phyloP scores from a whole-genome alignment of 108 stramenopile genomes.

The Craspedostauros australis region DNA sequence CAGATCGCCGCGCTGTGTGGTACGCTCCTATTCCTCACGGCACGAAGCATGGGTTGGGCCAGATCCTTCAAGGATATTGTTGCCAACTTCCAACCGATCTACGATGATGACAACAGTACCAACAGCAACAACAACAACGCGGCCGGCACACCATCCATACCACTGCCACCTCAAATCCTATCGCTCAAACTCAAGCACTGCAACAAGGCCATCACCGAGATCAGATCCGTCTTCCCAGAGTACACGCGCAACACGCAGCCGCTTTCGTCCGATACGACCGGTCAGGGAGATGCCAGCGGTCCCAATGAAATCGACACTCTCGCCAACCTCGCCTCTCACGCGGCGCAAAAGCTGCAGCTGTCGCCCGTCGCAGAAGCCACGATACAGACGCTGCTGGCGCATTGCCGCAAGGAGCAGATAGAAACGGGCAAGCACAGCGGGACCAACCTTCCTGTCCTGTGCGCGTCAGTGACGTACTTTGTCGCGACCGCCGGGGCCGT shows the following conservation, averaged over 20 bases:
- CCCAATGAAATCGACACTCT: constrained; percentile 1
- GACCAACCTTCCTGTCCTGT: constrained; percentile 32
- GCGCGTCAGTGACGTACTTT: constrained; percentile 39
- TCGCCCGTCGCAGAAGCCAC: constrained; percentile 47
- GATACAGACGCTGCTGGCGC: constrained; percentile 28
- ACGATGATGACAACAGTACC: background rate
- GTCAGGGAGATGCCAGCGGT: background rate
- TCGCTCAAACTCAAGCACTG: constrained; percentile 56
- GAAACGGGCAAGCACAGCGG: constrained; percentile 7
- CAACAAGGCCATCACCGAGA: constrained; percentile 46
- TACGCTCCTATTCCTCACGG: constrained; percentile 40
- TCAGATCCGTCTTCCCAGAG: constrained; percentile 40
- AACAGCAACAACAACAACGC: constrained; percentile 1
- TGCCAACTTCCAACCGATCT: constrained; percentile 13
- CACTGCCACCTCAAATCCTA: too few species aligned
- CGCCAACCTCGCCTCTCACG: constrained; percentile 40
- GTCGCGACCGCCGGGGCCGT: constrained; percentile 36
- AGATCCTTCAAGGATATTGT: constrained; percentile 41
- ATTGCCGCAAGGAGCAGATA: constrained; percentile 27
- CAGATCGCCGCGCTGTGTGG: constrained; percentile 42
- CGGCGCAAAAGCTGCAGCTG: constrained; percentile 33
- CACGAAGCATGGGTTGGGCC: constrained; percentile 26
- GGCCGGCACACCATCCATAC: constrained; percentile 1
- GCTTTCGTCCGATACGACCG: background rate
- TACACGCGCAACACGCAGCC: constrained; percentile 10